Evolutionary conservation across 805 yeast genomes (phyloP).

Genomic region (Pichia eremophila): DNA sequence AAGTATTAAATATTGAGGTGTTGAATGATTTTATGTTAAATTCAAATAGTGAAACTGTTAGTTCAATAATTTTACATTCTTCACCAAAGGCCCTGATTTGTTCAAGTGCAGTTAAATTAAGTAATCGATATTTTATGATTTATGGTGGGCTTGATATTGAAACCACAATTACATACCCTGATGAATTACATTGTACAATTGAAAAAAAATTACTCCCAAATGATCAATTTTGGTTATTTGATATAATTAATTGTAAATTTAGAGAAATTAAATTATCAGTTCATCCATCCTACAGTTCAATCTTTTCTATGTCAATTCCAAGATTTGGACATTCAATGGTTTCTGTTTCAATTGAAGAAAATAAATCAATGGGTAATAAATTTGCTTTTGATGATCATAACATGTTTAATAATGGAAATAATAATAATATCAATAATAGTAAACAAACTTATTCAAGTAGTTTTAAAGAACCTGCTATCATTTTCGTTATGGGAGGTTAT

Average conservation of each 20-base stretch:
- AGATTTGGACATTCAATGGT: conserved; percentile 25
- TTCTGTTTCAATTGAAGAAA: conserved; percentile 23
- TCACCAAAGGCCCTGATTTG: conserved; percentile 45
- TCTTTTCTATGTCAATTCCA: conserved; percentile 21
- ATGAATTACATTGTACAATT: conserved; percentile 32
- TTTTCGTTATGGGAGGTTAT: conserved; percentile 43
- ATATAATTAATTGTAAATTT: conserved; percentile 39
- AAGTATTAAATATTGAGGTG: not conserved
- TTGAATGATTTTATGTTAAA: not conserved
- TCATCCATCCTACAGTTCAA: conserved; percentile 22
- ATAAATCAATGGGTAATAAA: not conserved
- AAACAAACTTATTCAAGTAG: not conserved
- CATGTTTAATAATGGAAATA: not conserved
- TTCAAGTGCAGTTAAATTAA: conserved; percentile 38
- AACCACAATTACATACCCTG: conserved; percentile 24
- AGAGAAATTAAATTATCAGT: conserved; percentile 31
- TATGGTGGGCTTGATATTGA: conserved; percentile 60
- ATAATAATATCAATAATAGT: not conserved
- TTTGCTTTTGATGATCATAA: not conserved
- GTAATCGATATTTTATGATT: conserved; percentile 47
- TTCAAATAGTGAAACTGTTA: not conserved
- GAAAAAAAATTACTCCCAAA: conserved; percentile 24
- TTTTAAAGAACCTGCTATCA: conserved; percentile 22
- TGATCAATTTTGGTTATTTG: conserved; percentile 50
- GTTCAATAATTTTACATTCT: not conserved